Evolutionary conservation across 2,329 filamentous ascomycete species (phyloP).

Genomic region (Fusarium sp.): DNA sequence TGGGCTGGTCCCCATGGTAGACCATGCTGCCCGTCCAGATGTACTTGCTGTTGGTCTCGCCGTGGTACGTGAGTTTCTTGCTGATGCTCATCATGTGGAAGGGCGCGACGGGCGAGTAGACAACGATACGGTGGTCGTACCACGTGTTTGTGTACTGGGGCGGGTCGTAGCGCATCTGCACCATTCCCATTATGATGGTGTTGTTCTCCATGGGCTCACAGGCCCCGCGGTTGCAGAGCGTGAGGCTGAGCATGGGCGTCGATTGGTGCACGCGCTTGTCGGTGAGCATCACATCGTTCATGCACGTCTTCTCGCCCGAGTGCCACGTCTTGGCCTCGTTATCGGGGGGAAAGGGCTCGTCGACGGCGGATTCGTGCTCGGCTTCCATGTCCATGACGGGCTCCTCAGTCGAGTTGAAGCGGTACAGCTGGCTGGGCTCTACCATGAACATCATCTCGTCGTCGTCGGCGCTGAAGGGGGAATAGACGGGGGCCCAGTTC

Average conservation of each 20-base stretch:
- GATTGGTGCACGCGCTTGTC: slow-evolving; percentile 40
- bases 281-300: slow-evolving; percentile 45
- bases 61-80: slow-evolving; percentile 43
- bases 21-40: slow-evolving; percentile 46
- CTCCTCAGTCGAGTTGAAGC: slow-evolving; percentile 23
- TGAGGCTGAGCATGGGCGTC: slow-evolving; percentile 44
- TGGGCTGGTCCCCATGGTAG: slow-evolving; percentile 29
- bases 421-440: slow-evolving; percentile 37
- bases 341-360: slow-evolving; percentile 40
- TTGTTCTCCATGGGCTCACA: slow-evolving; percentile 40
- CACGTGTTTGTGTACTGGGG: slow-evolving; percentile 39
- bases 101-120: slow-evolving; percentile 37
- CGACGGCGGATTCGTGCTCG: slow-evolving; percentile 33
- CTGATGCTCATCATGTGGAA: slow-evolving; percentile 43
- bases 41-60: slow-evolving; percentile 40
- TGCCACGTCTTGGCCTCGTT: slow-evolving; percentile 38
- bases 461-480: slow-evolving; percentile 32
- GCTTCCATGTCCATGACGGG: slow-evolving; percentile 31
- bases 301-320: slow-evolving; percentile 31
- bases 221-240: slow-evolving; percentile 36
- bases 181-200: slow-evolving; percentile 41
- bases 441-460: slow-evolving; percentile 45
- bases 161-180: slow-evolving; percentile 44
- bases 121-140: slow-evolving; percentile 43
- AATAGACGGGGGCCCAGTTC: slow-evolving; percentile 42